These are phyloP conservation scores for Agastache rugosa DNA, from an alignment of 257 asterid species.

Conservation along the genomic window DNA sequence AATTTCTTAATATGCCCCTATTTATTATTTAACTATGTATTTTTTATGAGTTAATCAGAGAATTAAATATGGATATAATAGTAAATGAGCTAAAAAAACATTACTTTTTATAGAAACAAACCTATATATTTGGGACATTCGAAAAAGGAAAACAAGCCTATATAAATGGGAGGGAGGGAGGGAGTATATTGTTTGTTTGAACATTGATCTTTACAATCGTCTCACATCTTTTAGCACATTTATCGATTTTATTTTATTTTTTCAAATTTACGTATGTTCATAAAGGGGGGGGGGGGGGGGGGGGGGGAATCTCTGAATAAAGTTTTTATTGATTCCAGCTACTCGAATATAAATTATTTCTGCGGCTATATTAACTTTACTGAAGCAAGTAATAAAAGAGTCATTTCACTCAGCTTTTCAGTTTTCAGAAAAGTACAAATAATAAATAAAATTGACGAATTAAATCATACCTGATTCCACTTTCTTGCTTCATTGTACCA, in stretches of 20 bases:
- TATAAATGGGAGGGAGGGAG: too few relatives aligned
- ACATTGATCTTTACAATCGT: neutral
- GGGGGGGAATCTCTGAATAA: constrained; percentile 19
- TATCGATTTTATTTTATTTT: neutral
- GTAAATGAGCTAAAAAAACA: too few relatives aligned
- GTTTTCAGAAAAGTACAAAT: constrained; percentile 3
- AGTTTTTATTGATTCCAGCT: constrained; percentile 31
- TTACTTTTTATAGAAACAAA: too few relatives aligned
- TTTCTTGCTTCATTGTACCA: constrained; percentile 85
- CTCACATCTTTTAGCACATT: neutral
- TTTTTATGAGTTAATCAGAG: too few relatives aligned
- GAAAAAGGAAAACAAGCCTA: too few relatives aligned
- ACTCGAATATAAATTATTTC: constrained; percentile 15
- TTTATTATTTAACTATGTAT: too few relatives aligned
- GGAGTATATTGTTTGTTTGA: neutral
- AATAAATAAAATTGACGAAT: neutral
- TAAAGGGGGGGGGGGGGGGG: neutral
- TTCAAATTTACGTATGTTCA: neutral
- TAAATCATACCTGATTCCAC: constrained; percentile 75
- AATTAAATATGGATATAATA: too few relatives aligned
- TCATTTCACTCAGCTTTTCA: neutral
- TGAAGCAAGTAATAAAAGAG: constrained; percentile 1
- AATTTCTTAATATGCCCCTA: too few relatives aligned
- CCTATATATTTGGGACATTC: too few relatives aligned
- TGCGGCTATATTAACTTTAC: constrained; percentile 17